Base-by-base conservation (phyloP, 2,329 filamentous ascomycete genomes). In the Fragosphaeria purpurea region DNA sequence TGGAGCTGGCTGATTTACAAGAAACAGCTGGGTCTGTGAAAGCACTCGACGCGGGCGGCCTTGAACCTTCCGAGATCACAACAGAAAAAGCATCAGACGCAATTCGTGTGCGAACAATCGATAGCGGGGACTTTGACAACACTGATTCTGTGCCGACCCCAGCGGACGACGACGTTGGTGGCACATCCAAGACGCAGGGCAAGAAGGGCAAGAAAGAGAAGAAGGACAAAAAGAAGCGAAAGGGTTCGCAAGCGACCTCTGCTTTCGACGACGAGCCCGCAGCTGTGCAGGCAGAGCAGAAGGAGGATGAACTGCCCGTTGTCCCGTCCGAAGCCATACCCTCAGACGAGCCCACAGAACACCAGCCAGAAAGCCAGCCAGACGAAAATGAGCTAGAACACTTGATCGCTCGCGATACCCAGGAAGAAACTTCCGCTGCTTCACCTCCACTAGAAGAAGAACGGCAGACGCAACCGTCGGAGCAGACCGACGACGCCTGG, bases 231-330 rank as follows among this genome's bases (percentile, higher is more conserved):
- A 42, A 48, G 31, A 48, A 48, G 40, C 41, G 38, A 47, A 51
- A 52, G 45, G 50, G 48, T 33, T 50, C 48, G 8, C 48, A 47
- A 7, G 48, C 46, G 33, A 43, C 48, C 30, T 50, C 46, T 50
- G 44, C 39, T 10, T 34, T 50, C 22, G 48, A 43, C 32, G 42
- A 45, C 22, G 30, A 47, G 39, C 33, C 51, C 39, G 44, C 35
- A 37, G 11, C 35, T 11, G 11, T 37, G 11, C 7, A 7, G 35
- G 35, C 7, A 37, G 35, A 37, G 35, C 7, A 37, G 11, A 37
- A 37, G 35, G 35, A 7, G 11, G 35, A 37, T 2, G 35, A 37
- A 37, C 7, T 7, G 35, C 35, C 11, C 22, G 22, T 22, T 22
- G 22, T 22, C 22, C 22, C 22, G 22, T 22, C 22, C 22, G 22